Evolutionary conservation across 139 green algal genomes (phyloP).

Genomic region (Edaphochlamys debaryana): DNA sequence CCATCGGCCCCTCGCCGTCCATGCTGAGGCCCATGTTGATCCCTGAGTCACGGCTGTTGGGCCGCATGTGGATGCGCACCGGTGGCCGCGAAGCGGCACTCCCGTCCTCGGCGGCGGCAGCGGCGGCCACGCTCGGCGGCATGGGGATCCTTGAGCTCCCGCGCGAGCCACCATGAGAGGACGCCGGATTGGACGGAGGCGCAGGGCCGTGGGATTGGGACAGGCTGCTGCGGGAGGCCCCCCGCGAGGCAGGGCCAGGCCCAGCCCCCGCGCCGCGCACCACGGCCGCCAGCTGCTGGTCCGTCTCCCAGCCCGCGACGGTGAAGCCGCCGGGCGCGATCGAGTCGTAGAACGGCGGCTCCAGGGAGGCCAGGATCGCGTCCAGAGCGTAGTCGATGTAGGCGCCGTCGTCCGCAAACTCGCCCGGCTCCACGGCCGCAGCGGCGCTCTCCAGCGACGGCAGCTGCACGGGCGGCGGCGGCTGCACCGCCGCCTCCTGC

Average conservation of each 20-base stretch:
- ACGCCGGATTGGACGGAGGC: too few species aligned
- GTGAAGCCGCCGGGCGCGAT: slow-evolving; percentile 40
- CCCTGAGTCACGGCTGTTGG: not conserved
- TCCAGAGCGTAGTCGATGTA: slow-evolving; percentile 44
- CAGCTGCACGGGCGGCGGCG: not conserved
- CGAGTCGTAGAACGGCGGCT: slow-evolving; percentile 12
- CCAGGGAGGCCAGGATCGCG: slow-evolving; percentile 43
- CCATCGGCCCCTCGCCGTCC: not conserved
- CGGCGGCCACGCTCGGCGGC: too few species aligned
- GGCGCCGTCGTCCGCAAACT: slow-evolving; percentile 37
- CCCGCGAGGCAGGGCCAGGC: too few species aligned
- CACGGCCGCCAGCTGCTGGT: slow-evolving; percentile 40
- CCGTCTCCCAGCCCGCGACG: slow-evolving; percentile 49
- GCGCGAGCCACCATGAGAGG: too few species aligned
- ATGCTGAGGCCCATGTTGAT: not conserved
- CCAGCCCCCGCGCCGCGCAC: too few species aligned
- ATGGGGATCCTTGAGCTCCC: too few species aligned
- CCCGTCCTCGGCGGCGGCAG: not conserved
- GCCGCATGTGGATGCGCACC: not conserved
- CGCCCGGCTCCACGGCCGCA: not conserved
- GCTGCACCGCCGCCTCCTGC: not conserved
- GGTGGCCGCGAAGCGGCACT: not conserved
- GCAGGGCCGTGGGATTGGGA: too few species aligned
- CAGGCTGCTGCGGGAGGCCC: too few species aligned
- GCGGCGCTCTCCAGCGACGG: not conserved